These are phyloP conservation scores for Rhizopus sp. DNA, from an alignment of 371 early-diverging fungal genomes.

Conservation along the genomic window DNA sequence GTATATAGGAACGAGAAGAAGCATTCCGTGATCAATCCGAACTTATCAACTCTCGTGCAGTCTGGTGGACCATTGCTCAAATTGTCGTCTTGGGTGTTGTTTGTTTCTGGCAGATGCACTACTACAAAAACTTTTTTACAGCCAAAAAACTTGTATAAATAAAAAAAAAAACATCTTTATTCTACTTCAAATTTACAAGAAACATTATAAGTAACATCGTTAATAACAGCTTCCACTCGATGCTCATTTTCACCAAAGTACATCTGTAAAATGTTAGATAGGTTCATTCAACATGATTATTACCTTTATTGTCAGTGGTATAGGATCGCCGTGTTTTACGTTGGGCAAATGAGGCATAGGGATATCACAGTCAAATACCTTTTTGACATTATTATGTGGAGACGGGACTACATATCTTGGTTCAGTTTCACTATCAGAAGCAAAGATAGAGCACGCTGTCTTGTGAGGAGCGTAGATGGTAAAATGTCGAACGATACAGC, in stretches of 20 bases:
- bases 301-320: slow-evolving; percentile 46
- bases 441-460: slow-evolving; percentile 59
- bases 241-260: slow-evolving; percentile 66
- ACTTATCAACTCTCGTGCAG: slow-evolving; percentile 79
- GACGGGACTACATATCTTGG: slow-evolving; percentile 57
- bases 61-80: slow-evolving; percentile 90
- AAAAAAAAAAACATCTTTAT: slow-evolving; percentile 1
- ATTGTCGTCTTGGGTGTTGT: slow-evolving; percentile 77
- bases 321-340: slow-evolving; percentile 34
- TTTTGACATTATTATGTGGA: slow-evolving; percentile 36
- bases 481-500: slow-evolving; percentile 55
- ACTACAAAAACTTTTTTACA: slow-evolving; percentile 89
- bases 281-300: background rate
- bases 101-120: slow-evolving; percentile 92
- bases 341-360: slow-evolving; percentile 61
- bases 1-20: slow-evolving; percentile 77
- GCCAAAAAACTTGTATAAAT: slow-evolving; percentile 91
- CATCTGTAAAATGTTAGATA: slow-evolving; percentile 34
- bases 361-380: slow-evolving; percentile 62
- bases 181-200: slow-evolving; percentile 43
- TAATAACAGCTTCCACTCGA: slow-evolving; percentile 60
- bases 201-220: slow-evolving; percentile 51
- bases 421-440: slow-evolving; percentile 52
- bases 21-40: slow-evolving; percentile 89
- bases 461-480: slow-evolving; percentile 58